Conservation (phyloP, 495 filamentous ascomycete species). For the Penicillium steckii region DNA sequence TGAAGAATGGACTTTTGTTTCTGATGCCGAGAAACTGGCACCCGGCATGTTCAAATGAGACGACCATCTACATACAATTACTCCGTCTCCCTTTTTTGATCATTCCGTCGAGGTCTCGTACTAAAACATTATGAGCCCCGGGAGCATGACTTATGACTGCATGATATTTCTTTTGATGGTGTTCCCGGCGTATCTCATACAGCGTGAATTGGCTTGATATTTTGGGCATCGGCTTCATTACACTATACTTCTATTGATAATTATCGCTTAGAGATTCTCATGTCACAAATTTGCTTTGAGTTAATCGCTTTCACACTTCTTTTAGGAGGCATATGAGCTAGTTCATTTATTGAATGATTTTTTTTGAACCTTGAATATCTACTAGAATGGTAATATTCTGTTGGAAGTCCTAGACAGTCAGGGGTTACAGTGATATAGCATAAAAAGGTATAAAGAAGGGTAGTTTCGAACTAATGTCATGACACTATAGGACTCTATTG, state of each 20-base stretch:
- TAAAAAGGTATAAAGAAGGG: too few relatives aligned
- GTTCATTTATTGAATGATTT: neutral
- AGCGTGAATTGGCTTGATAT: slow-evolving; percentile 2
- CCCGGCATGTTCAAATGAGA: slow-evolving; percentile 13
- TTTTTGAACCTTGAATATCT: neutral
- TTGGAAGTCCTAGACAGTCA: too few relatives aligned
- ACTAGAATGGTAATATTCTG: too few relatives aligned
- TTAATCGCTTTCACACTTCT: neutral
- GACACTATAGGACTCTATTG: too few relatives aligned
- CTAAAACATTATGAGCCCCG: slow-evolving; percentile 13
- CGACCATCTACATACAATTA: neutral
- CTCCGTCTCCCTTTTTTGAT: neutral
- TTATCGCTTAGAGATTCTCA: neutral
- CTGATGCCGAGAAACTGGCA: slow-evolving; percentile 50
- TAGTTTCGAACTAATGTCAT: too few relatives aligned
- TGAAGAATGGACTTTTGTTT: slow-evolving; percentile 74
- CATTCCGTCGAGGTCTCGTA: neutral
- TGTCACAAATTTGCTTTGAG: neutral
- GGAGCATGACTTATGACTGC: slow-evolving; percentile 9
- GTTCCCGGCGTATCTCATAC: neutral
- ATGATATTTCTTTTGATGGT: slow-evolving; percentile 2
- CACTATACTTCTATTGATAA: neutral
- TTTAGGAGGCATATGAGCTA: neutral
- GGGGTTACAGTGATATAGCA: too few relatives aligned
- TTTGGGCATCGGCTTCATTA: slow-evolving; percentile 7